phyloP scores from a whole-genome alignment of 352 stramenopile species.

The Globisporangium acanthophoron region DNA sequence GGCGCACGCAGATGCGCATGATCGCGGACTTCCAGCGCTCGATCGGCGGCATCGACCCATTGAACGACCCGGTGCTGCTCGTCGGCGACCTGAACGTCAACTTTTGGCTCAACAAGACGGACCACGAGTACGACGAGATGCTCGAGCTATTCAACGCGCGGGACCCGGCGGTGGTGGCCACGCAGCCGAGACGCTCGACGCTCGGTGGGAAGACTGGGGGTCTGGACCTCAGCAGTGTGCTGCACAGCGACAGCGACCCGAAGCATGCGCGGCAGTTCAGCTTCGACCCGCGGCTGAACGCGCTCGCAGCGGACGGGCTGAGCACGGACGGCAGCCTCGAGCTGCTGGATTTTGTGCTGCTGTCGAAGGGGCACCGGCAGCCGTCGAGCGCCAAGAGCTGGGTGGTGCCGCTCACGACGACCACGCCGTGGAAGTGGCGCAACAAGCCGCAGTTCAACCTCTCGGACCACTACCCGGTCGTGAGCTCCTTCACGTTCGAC shows the following conservation, averaged over 20 bases:
- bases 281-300: constrained; percentile 69
- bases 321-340: constrained; percentile 74
- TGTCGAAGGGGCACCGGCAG: constrained; percentile 51
- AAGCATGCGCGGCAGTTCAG: constrained; percentile 49
- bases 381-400: constrained; percentile 47
- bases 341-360: constrained; percentile 69
- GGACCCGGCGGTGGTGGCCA: constrained; percentile 32
- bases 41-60: constrained; percentile 45
- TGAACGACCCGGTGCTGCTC: constrained; percentile 56
- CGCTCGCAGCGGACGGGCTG: constrained; percentile 51
- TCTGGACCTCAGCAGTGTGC: constrained; percentile 4
- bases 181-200: constrained; percentile 1
- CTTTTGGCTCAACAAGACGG: constrained; percentile 68
- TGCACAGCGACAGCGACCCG: constrained; percentile 12
- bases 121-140: constrained; percentile 81
- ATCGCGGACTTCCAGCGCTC: constrained; percentile 44
- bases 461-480: constrained; percentile 74
- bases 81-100: constrained; percentile 74
- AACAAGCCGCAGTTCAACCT: constrained; percentile 62
- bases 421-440: constrained; percentile 53
- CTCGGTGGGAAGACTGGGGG: background rate
- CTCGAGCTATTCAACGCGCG: constrained; percentile 50
- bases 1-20: constrained; percentile 64
- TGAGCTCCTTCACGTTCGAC: constrained; percentile 68
- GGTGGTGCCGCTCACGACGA: constrained; percentile 49